Evolutionary conservation across 2,329 filamentous ascomycete species (phyloP).

Genomic region (Aspergillus sp.): DNA sequence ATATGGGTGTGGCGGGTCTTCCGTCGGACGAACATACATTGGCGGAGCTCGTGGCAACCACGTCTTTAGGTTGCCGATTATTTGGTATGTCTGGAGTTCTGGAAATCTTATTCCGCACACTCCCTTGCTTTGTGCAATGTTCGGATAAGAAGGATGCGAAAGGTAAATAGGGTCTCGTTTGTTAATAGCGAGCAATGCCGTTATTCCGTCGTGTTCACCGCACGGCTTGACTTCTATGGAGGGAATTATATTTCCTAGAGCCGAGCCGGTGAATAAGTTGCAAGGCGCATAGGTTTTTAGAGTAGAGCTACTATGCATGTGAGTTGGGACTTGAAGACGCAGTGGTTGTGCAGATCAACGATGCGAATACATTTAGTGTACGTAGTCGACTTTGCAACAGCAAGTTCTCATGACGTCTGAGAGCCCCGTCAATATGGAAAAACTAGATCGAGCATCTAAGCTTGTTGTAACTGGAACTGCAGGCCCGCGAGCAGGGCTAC

Average conservation of each 20-base stretch:
- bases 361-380: no score
- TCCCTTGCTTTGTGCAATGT: not conserved
- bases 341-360: no score
- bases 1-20: not conserved
- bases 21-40: not conserved
- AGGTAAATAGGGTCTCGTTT: not conserved
- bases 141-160: not conserved
- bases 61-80: not conserved
- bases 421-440: not conserved
- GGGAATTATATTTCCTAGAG: not conserved
- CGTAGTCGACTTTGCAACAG: no score
- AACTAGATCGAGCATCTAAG: not conserved
- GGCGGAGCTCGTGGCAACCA: not conserved
- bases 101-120: constrained; percentile 2
- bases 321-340: no score
- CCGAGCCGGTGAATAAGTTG: not conserved
- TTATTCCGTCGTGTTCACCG: not conserved
- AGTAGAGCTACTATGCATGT: not conserved
- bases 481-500: not conserved
- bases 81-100: not conserved
- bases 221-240: not conserved
- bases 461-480: not conserved
- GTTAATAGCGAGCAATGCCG: not conserved
- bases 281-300: not conserved
- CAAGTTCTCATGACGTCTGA: not conserved